Base-by-base conservation (phyloP, 176 grass and related monocot genomes). In the Hordeum marinum region DNA sequence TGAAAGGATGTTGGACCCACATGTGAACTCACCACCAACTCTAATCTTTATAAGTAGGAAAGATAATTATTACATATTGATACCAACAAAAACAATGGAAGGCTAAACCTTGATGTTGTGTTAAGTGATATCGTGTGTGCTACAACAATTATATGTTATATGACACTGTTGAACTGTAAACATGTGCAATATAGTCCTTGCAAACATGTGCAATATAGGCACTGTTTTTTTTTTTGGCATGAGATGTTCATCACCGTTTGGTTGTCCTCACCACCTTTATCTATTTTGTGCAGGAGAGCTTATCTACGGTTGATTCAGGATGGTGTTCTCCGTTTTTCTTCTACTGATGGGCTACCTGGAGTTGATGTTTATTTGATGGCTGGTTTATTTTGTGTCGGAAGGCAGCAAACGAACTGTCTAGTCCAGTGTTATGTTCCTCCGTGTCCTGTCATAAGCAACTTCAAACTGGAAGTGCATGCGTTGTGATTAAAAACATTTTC, bases 401-500 rank as follows among this genome's bases (percentile, higher is more conserved):
- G 81, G 64, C 89, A 84, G 89, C 60, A 80, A 80, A 26, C 4
- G 70, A 40, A 84, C 78, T 90, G 76, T 76, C 80, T 80, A 68
- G 24, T 46, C 61, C 74, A 80, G 78, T 52, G 6, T 68, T 62
- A 52, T 76, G 81, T 84, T 62, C 27, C 60, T 61, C 40, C 61
- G 40, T 52, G 37, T 75, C 60, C 26, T 87, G 11, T 87, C 89
- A 87, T 90, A 90, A 87, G 89, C 59, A 80, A 42, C 89, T 90
- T 90, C 76, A 84, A 68, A 90, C 85, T 80, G 69, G 68, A 84
- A 87, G 85, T 80, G 46, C 81, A 63, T 80, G 60, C 26, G 17
- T 48, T 90, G 89, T 87, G 80, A 87, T 90, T 87, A 83, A 48
- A 84, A 75, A 79, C 21, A 9, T 83, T 75, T 80, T 68, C 59